Conservation (phyloP, 768 basidiomycete genomes). For the Amylocystis lapponica region DNA sequence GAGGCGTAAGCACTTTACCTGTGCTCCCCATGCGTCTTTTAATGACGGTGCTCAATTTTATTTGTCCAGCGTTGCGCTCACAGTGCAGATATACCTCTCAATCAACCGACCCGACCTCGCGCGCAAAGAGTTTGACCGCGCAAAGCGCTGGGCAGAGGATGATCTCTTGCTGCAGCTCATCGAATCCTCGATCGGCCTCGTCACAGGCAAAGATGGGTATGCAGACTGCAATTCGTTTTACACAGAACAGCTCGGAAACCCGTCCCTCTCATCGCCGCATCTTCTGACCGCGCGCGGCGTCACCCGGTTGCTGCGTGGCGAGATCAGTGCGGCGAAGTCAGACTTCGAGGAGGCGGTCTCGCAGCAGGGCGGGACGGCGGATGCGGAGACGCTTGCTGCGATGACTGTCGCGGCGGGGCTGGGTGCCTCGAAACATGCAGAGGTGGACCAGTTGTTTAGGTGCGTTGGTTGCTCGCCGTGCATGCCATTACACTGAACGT, state of each 20-base stretch:
- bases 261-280: constrained; percentile 67
- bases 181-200: constrained; percentile 76
- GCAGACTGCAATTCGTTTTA: constrained; percentile 55
- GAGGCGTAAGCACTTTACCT: too few relatives aligned
- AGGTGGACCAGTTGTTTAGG: constrained; percentile 67
- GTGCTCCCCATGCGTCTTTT: constrained; percentile 24
- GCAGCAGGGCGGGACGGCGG: constrained; percentile 43
- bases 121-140: constrained; percentile 76
- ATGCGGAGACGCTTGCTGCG: constrained; percentile 66
- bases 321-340: constrained; percentile 69
- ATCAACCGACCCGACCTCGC: constrained; percentile 85
- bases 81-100: constrained; percentile 86
- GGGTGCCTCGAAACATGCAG: constrained; percentile 45
- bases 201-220: constrained; percentile 69
- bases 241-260: constrained; percentile 79
- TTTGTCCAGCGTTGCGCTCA: constrained; percentile 63
- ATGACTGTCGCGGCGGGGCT: constrained; percentile 59
- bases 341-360: constrained; percentile 72
- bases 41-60: background rate
- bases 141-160: constrained; percentile 85
- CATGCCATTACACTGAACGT: constrained; percentile 1
- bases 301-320: constrained; percentile 71
- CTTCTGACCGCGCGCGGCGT: constrained; percentile 77
- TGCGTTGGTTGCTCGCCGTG: constrained; percentile 31
- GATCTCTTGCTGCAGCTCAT: constrained; percentile 85